A percentile compares a stretch with the other conserved stretches of the same genome.
Conservation (phyloP, 306 rosid species). For the Calophaca sinica region DNA sequence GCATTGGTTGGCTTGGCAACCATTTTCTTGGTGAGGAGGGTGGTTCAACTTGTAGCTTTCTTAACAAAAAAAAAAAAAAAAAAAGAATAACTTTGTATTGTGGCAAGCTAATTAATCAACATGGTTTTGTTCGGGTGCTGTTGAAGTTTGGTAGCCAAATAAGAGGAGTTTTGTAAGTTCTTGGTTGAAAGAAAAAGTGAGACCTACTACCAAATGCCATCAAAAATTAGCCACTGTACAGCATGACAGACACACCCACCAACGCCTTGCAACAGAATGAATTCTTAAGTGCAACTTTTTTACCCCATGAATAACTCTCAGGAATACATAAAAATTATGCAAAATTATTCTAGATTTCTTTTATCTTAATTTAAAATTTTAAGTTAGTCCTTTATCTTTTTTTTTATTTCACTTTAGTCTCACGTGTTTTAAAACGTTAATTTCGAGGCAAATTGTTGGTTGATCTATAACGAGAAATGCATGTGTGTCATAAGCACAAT, state of each 20-base stretch:
- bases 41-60: slow-evolving; percentile 54
- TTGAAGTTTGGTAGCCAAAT: slow-evolving; percentile 73
- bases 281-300: too few species aligned
- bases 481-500: too few species aligned
- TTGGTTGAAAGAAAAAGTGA: slow-evolving; percentile 32
- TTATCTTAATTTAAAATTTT: too few species aligned
- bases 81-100: not conserved
- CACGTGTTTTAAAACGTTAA: too few species aligned
- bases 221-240: slow-evolving; percentile 34
- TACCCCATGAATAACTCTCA: too few species aligned
- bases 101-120: slow-evolving; percentile 46
- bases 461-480: too few species aligned
- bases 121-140: slow-evolving; percentile 49
- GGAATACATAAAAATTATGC: too few species aligned
- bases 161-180: slow-evolving; percentile 5
- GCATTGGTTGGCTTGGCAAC: slow-evolving; percentile 48
- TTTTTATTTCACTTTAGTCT: too few species aligned
- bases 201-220: slow-evolving; percentile 41
- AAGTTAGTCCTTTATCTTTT: too few species aligned
- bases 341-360: too few species aligned
- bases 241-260: slow-evolving; percentile 58
- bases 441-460: too few species aligned
- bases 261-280: slow-evolving; percentile 30
- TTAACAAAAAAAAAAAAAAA: slow-evolving; percentile 9
- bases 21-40: slow-evolving; percentile 46